Conservation (phyloP, 768 basidiomycete genomes). For the Plicaturopsis crispa region DNA sequence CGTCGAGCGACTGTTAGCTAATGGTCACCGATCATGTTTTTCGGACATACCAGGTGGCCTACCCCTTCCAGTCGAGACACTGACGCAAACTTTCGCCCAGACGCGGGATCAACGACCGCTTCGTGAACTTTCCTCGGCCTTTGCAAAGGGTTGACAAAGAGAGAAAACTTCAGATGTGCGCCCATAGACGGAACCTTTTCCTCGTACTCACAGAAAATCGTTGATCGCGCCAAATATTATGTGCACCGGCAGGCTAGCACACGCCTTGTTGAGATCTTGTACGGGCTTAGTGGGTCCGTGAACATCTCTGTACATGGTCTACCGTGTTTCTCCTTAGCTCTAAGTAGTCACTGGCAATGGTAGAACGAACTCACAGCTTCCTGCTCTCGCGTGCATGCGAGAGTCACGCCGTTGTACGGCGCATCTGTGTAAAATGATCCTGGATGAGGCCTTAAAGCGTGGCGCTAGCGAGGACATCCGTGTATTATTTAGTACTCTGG, state of each 20-base stretch:
- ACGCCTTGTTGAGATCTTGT: constrained; percentile 32
- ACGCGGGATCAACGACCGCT: constrained; percentile 17
- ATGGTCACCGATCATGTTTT: neutral
- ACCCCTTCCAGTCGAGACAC: constrained; percentile 16
- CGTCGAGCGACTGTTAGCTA: neutral
- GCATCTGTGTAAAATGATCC: constrained; percentile 18
- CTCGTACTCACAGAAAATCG: constrained; percentile 60
- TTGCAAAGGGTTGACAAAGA: neutral
- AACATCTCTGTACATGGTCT: constrained; percentile 60
- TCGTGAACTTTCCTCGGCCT: constrained; percentile 25
- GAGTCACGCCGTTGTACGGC: constrained; percentile 33
- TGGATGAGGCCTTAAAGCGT: constrained; percentile 35
- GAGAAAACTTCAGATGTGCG: neutral
- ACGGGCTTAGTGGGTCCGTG: constrained; percentile 50
- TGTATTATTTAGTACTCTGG: neutral
- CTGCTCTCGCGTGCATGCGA: constrained; percentile 55
- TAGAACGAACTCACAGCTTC: constrained; percentile 33
- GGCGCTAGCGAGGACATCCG: constrained; percentile 24
- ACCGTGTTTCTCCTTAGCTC: constrained; percentile 1
- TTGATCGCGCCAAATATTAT: constrained; percentile 42
- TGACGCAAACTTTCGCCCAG: constrained; percentile 15
- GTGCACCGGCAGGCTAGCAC: constrained; percentile 38
- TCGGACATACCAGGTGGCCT: constrained; percentile 24
- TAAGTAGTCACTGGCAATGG: neutral
- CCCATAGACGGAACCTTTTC: neutral